These are phyloP conservation scores for Aquilaria malaccensis DNA, from an alignment of 345 rosid species.

Conservation along the genomic window DNA sequence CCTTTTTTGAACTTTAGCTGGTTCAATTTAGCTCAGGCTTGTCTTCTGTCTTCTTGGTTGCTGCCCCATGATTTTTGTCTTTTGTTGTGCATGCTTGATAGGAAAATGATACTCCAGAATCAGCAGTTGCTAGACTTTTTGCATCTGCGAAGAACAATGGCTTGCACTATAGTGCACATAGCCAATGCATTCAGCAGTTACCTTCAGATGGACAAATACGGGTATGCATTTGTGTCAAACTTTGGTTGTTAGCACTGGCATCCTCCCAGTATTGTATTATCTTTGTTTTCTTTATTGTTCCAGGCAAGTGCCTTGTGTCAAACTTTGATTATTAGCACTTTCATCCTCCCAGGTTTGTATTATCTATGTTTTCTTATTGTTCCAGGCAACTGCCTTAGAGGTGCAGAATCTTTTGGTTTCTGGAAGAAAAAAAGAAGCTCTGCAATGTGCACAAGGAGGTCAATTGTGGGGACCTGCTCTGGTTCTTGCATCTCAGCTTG, in stretches of 20 bases:
- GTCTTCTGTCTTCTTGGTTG: too few species aligned
- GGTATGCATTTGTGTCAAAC: constrained; percentile 31
- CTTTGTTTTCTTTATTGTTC: constrained; percentile 11
- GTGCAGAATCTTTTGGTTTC: constrained; percentile 92
- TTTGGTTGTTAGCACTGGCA: neutral
- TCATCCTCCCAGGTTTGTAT: constrained; percentile 1
- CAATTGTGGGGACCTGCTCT: constrained; percentile 99
- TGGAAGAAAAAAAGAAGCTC: constrained; percentile 85
- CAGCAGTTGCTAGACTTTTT: constrained; percentile 92
- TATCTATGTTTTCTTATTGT: constrained; percentile 13
- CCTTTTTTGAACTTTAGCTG: neutral
- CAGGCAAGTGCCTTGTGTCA: neutral
- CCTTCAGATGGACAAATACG: constrained; percentile 84
- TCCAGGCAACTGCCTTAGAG: constrained; percentile 84
- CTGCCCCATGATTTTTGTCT: neutral
- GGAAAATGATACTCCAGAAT: constrained; percentile 87
- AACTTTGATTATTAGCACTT: neutral
- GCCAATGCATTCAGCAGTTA: constrained; percentile 69
- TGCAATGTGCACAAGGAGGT: constrained; percentile 85
- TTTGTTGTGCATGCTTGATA: constrained; percentile 19
- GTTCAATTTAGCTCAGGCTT: neutral
- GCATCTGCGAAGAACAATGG: constrained; percentile 66
- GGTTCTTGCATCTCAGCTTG: constrained; percentile 91
- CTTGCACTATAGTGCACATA: constrained; percentile 43
- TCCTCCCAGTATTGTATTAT: constrained; percentile 7